These are phyloP conservation scores for Cinnamomum chago DNA, from an alignment of 164 flowering plant genomes.

Conservation along the genomic window DNA sequence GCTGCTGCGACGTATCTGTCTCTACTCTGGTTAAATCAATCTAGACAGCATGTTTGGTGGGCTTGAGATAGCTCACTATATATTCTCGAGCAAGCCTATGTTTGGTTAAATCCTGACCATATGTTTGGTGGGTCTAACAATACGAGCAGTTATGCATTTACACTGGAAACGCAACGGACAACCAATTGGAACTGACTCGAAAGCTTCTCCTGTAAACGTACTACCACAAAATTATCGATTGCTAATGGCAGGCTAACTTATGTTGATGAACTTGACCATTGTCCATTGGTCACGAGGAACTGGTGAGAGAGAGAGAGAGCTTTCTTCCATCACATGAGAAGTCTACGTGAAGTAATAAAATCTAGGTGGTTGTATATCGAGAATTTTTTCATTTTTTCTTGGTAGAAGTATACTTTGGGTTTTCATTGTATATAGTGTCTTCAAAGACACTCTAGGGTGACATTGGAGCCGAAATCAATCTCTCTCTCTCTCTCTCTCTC, in stretches of 20 bases:
- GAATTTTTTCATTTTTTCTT: too few species aligned
- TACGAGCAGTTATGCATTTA: too few species aligned
- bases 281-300: not conserved
- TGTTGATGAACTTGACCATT: not conserved
- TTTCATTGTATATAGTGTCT: conserved; percentile 14
- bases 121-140: too few species aligned
- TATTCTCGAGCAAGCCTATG: too few species aligned
- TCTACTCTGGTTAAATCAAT: too few species aligned
- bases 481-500: conserved; percentile 1
- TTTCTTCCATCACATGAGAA: conserved; percentile 7
- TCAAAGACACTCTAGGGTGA: conserved; percentile 23
- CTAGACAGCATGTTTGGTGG: too few species aligned
- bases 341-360: conserved; percentile 21
- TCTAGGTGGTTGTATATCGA: not conserved
- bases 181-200: not conserved
- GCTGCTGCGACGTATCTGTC: too few species aligned
- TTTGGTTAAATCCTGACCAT: too few species aligned
- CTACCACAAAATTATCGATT: too few species aligned
- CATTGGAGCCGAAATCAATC: conserved; percentile 11
- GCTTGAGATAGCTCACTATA: too few species aligned
- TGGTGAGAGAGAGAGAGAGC: not conserved
- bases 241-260: not conserved
- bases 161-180: too few species aligned
- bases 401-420: not conserved
- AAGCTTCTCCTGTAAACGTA: not conserved